Percentiles rank a stretch among this genome's conserved stretches.
phyloP scores from a whole-genome alignment of 345 rosid species.

The Psidium friedrichsthalianum region DNA sequence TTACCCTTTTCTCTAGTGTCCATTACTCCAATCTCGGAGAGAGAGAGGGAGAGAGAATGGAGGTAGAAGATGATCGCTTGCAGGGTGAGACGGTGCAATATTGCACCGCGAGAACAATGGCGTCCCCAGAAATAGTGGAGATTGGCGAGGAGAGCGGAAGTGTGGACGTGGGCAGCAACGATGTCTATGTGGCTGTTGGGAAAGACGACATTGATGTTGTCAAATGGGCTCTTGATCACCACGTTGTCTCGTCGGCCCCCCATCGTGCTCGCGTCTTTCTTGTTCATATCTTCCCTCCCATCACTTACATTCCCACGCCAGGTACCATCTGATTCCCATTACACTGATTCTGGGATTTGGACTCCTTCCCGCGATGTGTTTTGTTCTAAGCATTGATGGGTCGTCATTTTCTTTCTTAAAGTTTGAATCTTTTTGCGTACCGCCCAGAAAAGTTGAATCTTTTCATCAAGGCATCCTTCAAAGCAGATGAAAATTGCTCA shows the following conservation, averaged over 20 bases:
- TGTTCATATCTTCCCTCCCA: slow-evolving; percentile 48
- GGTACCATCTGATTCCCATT: slow-evolving; percentile 13
- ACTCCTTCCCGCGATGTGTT: background rate
- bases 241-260: slow-evolving; percentile 19
- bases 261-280: slow-evolving; percentile 25
- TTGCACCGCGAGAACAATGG: slow-evolving; percentile 8
- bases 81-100: slow-evolving; percentile 6
- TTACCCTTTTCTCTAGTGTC: background rate
- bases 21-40: background rate
- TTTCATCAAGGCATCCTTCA: background rate
- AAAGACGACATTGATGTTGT: slow-evolving; percentile 44
- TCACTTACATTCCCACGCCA: slow-evolving; percentile 40
- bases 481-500: background rate
- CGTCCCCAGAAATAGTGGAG: slow-evolving; percentile 58
- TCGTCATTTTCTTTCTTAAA: background rate
- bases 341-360: background rate
- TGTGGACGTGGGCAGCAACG: slow-evolving; percentile 10
- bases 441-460: background rate
- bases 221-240: slow-evolving; percentile 49
- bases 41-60: background rate
- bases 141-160: slow-evolving; percentile 38
- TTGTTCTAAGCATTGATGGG: background rate
- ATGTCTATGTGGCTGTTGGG: slow-evolving; percentile 58
- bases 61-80: background rate
- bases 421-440: background rate